phyloP scores from a whole-genome alignment of 805 yeast genomes.

The Kodamaea jinghongensis region DNA sequence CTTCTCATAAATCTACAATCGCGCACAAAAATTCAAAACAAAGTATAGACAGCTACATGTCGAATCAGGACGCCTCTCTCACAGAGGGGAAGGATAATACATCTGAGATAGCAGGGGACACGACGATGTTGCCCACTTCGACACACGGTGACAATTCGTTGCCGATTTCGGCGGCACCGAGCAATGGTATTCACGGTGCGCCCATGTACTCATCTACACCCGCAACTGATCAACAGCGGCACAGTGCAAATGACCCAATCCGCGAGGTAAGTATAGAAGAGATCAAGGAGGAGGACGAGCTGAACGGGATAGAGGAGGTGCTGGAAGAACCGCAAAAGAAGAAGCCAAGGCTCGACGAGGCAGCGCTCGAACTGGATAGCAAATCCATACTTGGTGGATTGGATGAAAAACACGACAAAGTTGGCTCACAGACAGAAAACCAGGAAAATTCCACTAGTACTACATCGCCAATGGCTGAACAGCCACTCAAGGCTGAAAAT shows the following conservation, averaged over 20 bases:
- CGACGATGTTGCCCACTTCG: constrained; percentile 1
- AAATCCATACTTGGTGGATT: no score
- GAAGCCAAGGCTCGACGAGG: constrained; percentile 1
- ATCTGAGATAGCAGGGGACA: background rate
- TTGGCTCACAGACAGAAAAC: no score
- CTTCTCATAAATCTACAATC: background rate
- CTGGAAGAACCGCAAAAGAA: background rate
- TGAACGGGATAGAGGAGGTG: background rate
- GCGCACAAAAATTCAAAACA: constrained; percentile 6
- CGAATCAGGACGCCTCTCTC: background rate
- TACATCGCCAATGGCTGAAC: no score
- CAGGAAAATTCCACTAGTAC: no score
- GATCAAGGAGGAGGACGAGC: constrained; percentile 4
- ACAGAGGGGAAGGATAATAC: constrained; percentile 1
- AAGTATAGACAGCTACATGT: background rate
- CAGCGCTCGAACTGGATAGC: background rate
- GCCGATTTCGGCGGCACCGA: background rate
- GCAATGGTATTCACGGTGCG: background rate
- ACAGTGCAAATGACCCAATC: background rate
- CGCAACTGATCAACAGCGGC: constrained; percentile 1
- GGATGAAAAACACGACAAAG: no score
- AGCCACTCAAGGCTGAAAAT: no score
- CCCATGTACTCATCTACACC: constrained; percentile 4
- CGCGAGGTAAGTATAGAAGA: background rate
- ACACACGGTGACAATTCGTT: background rate